phyloP scores from a whole-genome alignment of 1,139 yeast genomes.

The Lizanozyma gosingica region DNA sequence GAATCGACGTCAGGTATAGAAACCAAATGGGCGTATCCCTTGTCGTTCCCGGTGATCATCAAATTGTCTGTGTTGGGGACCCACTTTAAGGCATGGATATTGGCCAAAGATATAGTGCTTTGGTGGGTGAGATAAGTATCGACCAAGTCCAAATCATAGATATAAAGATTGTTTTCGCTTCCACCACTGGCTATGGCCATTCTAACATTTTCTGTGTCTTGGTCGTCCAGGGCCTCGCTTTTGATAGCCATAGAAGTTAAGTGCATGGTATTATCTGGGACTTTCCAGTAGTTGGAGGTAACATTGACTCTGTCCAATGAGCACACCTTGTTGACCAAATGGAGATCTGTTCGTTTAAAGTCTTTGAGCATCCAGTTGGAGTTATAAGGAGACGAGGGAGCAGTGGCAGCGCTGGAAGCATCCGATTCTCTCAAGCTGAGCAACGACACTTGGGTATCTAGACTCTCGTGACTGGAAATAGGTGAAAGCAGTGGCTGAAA shows the following conservation, averaged over 20 bases:
- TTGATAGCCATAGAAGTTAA: slow-evolving; percentile 50
- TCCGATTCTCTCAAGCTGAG: slow-evolving; percentile 1
- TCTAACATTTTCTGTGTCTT: slow-evolving; percentile 23
- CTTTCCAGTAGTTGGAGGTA: slow-evolving; percentile 64
- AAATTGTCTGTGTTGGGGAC: slow-evolving; percentile 29
- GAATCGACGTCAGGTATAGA: slow-evolving; percentile 49
- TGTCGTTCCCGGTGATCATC: slow-evolving; percentile 60
- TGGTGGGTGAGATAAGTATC: slow-evolving; percentile 52
- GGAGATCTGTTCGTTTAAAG: background rate
- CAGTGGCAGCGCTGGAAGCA: background rate
- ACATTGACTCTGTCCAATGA: slow-evolving; percentile 34
- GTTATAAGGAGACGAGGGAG: no score
- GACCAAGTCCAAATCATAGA: slow-evolving; percentile 46
- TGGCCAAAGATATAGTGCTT: slow-evolving; percentile 64
- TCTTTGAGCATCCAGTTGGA: background rate
- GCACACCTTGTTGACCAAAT: slow-evolving; percentile 28
- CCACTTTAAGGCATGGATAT: slow-evolving; percentile 62
- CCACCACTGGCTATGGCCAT: slow-evolving; percentile 63
- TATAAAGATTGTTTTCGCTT: slow-evolving; percentile 45
- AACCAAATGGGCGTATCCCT: slow-evolving; percentile 62
- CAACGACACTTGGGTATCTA: slow-evolving; percentile 5
- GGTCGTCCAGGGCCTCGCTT: slow-evolving; percentile 15
- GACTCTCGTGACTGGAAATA: slow-evolving; percentile 17
- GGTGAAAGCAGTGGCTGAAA: slow-evolving; percentile 21
- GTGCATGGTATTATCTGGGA: slow-evolving; percentile 48